A percentile compares a stretch with the other conserved stretches of the same genome.
phyloP scores from a whole-genome alignment of 2,329 filamentous ascomycete species.

The Ophiostoma sp. region DNA sequence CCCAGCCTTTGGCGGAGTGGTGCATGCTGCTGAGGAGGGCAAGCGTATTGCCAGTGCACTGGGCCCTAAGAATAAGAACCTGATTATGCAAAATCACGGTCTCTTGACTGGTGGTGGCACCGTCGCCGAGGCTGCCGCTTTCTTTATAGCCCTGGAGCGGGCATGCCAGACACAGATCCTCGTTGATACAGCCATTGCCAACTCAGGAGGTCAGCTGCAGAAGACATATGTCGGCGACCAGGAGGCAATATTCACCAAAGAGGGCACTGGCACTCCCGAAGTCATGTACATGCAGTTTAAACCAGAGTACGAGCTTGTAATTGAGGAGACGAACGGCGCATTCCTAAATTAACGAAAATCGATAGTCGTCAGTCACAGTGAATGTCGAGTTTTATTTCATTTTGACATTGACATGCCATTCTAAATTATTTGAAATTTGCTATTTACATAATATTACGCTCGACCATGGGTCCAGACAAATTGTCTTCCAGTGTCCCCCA shows the following conservation, averaged over 20 bases:
- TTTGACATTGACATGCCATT: background rate
- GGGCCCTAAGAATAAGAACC: slow-evolving; percentile 43
- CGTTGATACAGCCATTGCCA: slow-evolving; percentile 42
- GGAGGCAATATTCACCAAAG: slow-evolving; percentile 33
- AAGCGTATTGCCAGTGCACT: slow-evolving; percentile 42
- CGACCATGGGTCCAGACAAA: background rate
- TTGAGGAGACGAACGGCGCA: background rate
- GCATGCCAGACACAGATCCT: slow-evolving; percentile 61
- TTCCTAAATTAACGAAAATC: background rate
- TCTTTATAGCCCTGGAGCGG: slow-evolving; percentile 57
- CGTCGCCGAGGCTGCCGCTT: slow-evolving; percentile 58
- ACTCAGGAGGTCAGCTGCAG: slow-evolving; percentile 30
- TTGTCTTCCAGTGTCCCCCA: background rate
- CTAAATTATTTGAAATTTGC: no score
- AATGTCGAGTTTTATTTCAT: background rate
- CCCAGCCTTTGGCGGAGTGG: slow-evolving; percentile 53
- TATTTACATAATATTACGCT: background rate
- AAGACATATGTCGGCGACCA: slow-evolving; percentile 34
- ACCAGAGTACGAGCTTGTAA: background rate
- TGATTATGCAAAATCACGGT: slow-evolving; percentile 58
- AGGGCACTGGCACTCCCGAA: slow-evolving; percentile 5
- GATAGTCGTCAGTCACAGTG: background rate
- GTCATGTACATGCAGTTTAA: slow-evolving; percentile 15
- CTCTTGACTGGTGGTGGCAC: slow-evolving; percentile 55
- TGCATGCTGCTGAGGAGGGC: slow-evolving; percentile 53